Evolutionary conservation across 176 grass and related monocot genomes (phyloP), one percentile per base, ranked within the genome.

Genomic region (Oryza officinalis): DNA sequence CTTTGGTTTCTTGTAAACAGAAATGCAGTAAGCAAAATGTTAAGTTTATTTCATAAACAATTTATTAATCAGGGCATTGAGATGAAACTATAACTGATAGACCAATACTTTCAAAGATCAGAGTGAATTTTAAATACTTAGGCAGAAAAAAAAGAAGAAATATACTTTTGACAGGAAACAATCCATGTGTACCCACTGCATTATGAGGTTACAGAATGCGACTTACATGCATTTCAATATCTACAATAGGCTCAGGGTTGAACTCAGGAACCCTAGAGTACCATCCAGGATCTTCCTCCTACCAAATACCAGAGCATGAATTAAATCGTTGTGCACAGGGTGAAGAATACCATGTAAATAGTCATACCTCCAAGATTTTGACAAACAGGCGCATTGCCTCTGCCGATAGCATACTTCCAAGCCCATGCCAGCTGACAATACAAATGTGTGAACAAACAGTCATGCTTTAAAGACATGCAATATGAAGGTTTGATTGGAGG

Each of bases 201-300:
- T 61, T 25, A 61, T 61, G 9, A 61, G 57, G 57, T 47, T n/a
- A 80, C 54, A 2, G 17, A 18, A 57, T 14, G 32, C 65, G 57
- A 89, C 97, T 92, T 91, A 99, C 97, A 82, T 89, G 89, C 81
- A 96, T 92, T 89, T 86, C 88, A 83, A 96, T 92, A 83, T 99
- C 97, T 82, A 96, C 83, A 82, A 87, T 79, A 92, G 93, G 87
- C 74, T 90, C 81, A 64, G 83, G 76, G 67, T 83, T 91, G 80
- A 86, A 90, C 81, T 91, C 93, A 46, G 87, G 81, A 74, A 96
- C 86, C 68, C 83, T 94, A 67, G 93, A 94, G 79, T 90, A 99
- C 97, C 97, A 99, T 70, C 91, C 94, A 84, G 97, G 91, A 99
- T 94, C 97, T 94, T 99, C 97, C 83, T 99, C 93, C 97, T 99